A percentile compares a stretch with the other conserved stretches of the same genome.
phyloP scores from a whole-genome alignment of 805 yeast species.

The Tetrapisispora iriomotensis region DNA sequence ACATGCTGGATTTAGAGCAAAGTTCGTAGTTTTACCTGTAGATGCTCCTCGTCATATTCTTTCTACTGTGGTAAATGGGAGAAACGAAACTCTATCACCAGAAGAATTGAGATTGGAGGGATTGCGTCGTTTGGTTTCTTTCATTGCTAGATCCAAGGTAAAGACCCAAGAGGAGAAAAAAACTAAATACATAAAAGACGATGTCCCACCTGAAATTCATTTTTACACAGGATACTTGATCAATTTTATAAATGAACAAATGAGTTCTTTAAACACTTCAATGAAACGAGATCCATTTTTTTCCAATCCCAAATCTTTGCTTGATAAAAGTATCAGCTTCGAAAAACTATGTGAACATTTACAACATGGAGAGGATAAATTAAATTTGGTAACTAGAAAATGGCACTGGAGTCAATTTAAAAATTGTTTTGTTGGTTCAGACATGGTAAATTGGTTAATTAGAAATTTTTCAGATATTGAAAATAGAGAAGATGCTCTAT shows the following conservation, averaged over 20 bases:
- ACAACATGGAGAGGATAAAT: constrained; percentile 49
- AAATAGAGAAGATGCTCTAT: constrained; percentile 73
- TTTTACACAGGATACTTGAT: constrained; percentile 84
- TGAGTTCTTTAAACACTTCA: constrained; percentile 31
- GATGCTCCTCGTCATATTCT: constrained; percentile 48
- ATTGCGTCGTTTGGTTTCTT: constrained; percentile 52
- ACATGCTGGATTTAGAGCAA: constrained; percentile 51
- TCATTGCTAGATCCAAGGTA: constrained; percentile 50
- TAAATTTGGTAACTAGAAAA: constrained; percentile 62
- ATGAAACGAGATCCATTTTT: constrained; percentile 30
- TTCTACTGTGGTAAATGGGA: constrained; percentile 32
- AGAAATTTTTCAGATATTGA: constrained; percentile 71
- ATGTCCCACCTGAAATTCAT: constrained; percentile 59
- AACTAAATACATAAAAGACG: constrained; percentile 32
- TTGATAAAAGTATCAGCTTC: constrained; percentile 42
- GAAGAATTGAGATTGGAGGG: constrained; percentile 96
- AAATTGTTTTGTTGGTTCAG: constrained; percentile 77
- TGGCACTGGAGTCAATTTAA: constrained; percentile 85
- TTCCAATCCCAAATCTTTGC: constrained; percentile 25
- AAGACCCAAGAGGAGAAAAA: constrained; percentile 34
- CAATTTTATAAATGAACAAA: constrained; percentile 48
- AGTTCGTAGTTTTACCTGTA: constrained; percentile 78
- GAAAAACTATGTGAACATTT: constrained; percentile 51
- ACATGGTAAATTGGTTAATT: constrained; percentile 75
- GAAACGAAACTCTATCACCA: constrained; percentile 54